A percentile compares a stretch with the other conserved stretches of the same genome.
These are phyloP conservation scores for Hanseniaspora lachancei DNA, from an alignment of 805 yeast species.

Conservation along the genomic window DNA sequence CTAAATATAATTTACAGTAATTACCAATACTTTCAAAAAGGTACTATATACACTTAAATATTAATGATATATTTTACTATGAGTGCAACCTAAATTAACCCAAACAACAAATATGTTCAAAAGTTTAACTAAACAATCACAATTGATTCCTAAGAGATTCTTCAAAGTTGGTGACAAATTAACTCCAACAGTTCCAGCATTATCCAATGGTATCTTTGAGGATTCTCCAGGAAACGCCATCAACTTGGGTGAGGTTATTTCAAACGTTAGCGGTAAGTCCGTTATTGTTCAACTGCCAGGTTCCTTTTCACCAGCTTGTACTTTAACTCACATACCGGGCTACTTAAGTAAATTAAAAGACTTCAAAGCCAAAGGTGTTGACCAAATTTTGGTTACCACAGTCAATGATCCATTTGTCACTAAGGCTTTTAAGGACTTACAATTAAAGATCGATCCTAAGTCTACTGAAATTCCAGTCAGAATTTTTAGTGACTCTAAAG, in stretches of 20 bases:
- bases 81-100: not conserved
- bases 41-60: not conserved
- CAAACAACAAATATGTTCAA: not conserved
- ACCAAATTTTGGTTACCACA: slow-evolving; percentile 48
- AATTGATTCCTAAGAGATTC: slow-evolving; percentile 6
- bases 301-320: slow-evolving; percentile 77
- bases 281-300: slow-evolving; percentile 63
- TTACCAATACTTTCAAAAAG: too few relatives aligned
- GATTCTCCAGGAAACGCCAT: slow-evolving; percentile 54
- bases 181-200: slow-evolving; percentile 41
- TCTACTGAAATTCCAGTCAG: slow-evolving; percentile 28
- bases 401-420: slow-evolving; percentile 83
- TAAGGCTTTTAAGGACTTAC: slow-evolving; percentile 55
- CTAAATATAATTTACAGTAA: too few relatives aligned
- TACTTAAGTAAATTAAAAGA: slow-evolving; percentile 38
- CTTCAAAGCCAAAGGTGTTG: slow-evolving; percentile 55
- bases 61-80: not conserved
- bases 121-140: not conserved
- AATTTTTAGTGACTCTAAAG: slow-evolving; percentile 70
- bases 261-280: slow-evolving; percentile 33
- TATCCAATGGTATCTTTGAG: slow-evolving; percentile 28
- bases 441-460: slow-evolving; percentile 20
- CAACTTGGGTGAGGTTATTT: slow-evolving; percentile 38
- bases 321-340: slow-evolving; percentile 59
- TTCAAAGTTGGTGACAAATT: slow-evolving; percentile 47